phyloP scores from a whole-genome alignment of 305 asterid species.

The Salvia sclarea region DNA sequence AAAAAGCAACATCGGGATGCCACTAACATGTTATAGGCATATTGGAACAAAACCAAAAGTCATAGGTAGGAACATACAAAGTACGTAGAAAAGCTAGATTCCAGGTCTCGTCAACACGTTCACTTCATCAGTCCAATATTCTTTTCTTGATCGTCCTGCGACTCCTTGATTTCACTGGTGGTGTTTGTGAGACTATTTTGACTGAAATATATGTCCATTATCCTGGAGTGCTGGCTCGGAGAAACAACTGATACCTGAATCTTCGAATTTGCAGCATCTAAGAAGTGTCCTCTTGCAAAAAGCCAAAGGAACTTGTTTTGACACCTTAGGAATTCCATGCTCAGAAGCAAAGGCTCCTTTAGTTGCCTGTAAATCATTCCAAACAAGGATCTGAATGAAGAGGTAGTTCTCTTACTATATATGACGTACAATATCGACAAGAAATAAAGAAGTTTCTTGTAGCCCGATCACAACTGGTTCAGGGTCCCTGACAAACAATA shows the following conservation, averaged over 20 bases:
- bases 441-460: slow-evolving; percentile 62
- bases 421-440: slow-evolving; percentile 8
- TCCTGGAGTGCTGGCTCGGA: slow-evolving; percentile 70
- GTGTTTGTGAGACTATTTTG: too few species aligned
- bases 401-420: slow-evolving; percentile 18
- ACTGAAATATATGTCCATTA: too few species aligned
- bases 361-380: slow-evolving; percentile 69
- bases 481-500: slow-evolving; percentile 60
- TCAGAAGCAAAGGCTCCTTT: slow-evolving; percentile 76
- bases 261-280: slow-evolving; percentile 74
- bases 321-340: slow-evolving; percentile 75
- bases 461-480: slow-evolving; percentile 87
- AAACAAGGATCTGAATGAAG: slow-evolving; percentile 17
- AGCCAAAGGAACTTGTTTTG: slow-evolving; percentile 74
- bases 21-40: too few species aligned
- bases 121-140: too few species aligned
- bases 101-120: too few species aligned
- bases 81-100: too few species aligned
- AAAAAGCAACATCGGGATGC: too few species aligned
- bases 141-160: too few species aligned
- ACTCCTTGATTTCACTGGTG: too few species aligned
- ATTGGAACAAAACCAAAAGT: too few species aligned
- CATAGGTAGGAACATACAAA: too few species aligned
- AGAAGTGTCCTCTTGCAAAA: slow-evolving; percentile 82
- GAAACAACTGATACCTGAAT: slow-evolving; percentile 75